Evolutionary conservation across 768 basidiomycete genomes (phyloP).

Genomic region (Suillus luteus): DNA sequence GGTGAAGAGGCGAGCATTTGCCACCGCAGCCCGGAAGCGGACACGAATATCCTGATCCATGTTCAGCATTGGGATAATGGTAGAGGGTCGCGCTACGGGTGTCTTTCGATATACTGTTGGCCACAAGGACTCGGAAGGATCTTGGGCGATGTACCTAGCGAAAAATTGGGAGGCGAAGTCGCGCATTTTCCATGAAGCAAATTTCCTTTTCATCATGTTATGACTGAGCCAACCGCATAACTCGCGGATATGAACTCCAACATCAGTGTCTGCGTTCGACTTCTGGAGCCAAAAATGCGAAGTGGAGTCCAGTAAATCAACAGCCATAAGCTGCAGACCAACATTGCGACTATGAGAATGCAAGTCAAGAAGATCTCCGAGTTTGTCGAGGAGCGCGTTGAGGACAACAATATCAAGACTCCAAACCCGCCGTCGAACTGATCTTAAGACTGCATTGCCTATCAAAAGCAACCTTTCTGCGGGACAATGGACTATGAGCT

Average conservation of each 20-base stretch:
- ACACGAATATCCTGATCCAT: constrained; percentile 82
- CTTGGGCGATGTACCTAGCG: constrained; percentile 59
- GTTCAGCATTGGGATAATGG: constrained; percentile 53
- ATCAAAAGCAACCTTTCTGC: constrained; percentile 60
- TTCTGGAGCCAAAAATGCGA: constrained; percentile 56
- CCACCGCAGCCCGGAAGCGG: constrained; percentile 70
- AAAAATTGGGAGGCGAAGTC: constrained; percentile 67
- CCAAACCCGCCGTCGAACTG: constrained; percentile 56
- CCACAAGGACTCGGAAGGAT: constrained; percentile 60
- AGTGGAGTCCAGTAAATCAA: constrained; percentile 69
- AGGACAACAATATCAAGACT: constrained; percentile 52
- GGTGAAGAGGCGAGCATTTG: constrained; percentile 61
- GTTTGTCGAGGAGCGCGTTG: constrained; percentile 51
- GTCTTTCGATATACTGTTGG: constrained; percentile 28
- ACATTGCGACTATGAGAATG: constrained; percentile 61
- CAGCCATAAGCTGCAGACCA: constrained; percentile 49
- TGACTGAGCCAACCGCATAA: constrained; percentile 58
- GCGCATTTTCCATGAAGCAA: constrained; percentile 68
- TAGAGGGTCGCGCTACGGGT: constrained; percentile 40
- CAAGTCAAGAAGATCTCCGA: constrained; percentile 51
- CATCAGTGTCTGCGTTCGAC: constrained; percentile 31
- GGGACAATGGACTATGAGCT: constrained; percentile 50
- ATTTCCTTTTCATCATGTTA: constrained; percentile 41
- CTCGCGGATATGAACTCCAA: constrained; percentile 46
- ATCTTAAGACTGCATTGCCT: constrained; percentile 55